Evolutionary conservation across 148 eudicot species (phyloP).

Genomic region (Nepenthes gracilis): DNA sequence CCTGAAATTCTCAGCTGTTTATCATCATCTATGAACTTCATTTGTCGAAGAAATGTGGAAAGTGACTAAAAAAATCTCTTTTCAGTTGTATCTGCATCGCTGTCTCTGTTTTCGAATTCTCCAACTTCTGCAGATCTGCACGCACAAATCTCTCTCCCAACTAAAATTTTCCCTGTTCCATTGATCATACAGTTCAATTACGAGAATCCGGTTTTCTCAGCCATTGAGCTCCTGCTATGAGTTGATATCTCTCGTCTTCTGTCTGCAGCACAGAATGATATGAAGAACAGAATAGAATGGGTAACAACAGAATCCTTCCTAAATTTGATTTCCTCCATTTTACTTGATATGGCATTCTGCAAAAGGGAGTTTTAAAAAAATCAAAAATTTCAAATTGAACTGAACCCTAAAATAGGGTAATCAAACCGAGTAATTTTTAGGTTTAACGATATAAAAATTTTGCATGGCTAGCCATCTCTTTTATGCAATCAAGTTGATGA

Average conservation of each 20-base stretch:
- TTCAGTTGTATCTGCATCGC: conserved; percentile 40
- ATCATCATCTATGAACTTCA: conserved; percentile 55
- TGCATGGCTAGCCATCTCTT: too few relatives aligned
- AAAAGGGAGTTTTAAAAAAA: too few relatives aligned
- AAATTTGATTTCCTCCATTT: background rate
- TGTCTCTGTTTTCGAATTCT: conserved; percentile 60
- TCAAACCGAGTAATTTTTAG: too few relatives aligned
- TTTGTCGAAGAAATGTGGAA: background rate
- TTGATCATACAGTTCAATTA: conserved; percentile 61
- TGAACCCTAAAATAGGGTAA: too few relatives aligned
- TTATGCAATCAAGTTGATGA: too few relatives aligned
- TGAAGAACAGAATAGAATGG: conserved; percentile 52
- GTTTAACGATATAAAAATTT: too few relatives aligned
- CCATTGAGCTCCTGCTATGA: conserved; percentile 40
- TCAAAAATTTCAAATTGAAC: too few relatives aligned
- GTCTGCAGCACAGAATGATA: conserved; percentile 17
- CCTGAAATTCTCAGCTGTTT: conserved; percentile 50
- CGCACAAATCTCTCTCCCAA: conserved; percentile 20
- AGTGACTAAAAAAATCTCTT: too few relatives aligned
- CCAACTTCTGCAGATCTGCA: conserved; percentile 63
- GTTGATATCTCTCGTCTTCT: conserved; percentile 76
- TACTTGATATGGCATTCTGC: background rate
- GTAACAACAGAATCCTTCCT: background rate
- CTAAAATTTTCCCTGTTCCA: conserved; percentile 39
- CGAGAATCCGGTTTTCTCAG: conserved; percentile 73